Percentiles rank a stretch among this genome's conserved stretches.
Evolutionary conservation across 306 rosid species (phyloP).

Genomic region (Cucurbita moschata): DNA sequence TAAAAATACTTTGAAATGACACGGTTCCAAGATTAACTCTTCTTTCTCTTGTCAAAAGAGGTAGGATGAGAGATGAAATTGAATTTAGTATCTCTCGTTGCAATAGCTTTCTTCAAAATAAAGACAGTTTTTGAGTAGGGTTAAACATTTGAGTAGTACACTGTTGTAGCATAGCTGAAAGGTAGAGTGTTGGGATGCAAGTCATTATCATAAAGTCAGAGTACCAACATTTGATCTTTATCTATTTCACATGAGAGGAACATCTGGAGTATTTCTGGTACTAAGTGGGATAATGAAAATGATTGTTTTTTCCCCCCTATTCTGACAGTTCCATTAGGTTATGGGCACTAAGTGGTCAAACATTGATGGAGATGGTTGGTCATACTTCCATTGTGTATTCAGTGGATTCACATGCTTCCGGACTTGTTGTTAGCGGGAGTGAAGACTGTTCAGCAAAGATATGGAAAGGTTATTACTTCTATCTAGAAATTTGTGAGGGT

Average conservation of each 20-base stretch:
- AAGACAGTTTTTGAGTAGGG: not conserved
- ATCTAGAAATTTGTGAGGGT: not conserved
- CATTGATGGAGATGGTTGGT: conserved; percentile 87
- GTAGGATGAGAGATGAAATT: not conserved
- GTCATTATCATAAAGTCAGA: not conserved
- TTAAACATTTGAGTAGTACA: not conserved
- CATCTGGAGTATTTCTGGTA: not conserved
- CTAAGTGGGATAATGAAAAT: not conserved
- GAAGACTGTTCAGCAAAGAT: conserved; percentile 83
- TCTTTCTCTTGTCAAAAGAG: not conserved
- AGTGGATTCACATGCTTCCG: conserved; percentile 77
- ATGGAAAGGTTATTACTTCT: conserved; percentile 67
- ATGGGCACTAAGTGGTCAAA: conserved; percentile 77
- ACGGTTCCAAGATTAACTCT: not conserved
- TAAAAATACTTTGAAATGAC: not conserved
- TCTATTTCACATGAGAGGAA: not conserved
- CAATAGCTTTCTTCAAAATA: not conserved
- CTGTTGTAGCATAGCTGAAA: not conserved
- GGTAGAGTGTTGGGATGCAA: not conserved
- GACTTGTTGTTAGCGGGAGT: conserved; percentile 76
- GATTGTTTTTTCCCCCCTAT: conserved; percentile 9
- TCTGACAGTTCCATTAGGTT: conserved; percentile 49
- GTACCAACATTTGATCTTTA: not conserved
- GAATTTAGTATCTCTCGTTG: not conserved
- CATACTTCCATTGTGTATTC: conserved; percentile 88